Evolutionary conservation across 148 eudicot genomes (phyloP), one percentile per base, ranked within the genome.

Genomic region (Heliosperma pusillum): DNA sequence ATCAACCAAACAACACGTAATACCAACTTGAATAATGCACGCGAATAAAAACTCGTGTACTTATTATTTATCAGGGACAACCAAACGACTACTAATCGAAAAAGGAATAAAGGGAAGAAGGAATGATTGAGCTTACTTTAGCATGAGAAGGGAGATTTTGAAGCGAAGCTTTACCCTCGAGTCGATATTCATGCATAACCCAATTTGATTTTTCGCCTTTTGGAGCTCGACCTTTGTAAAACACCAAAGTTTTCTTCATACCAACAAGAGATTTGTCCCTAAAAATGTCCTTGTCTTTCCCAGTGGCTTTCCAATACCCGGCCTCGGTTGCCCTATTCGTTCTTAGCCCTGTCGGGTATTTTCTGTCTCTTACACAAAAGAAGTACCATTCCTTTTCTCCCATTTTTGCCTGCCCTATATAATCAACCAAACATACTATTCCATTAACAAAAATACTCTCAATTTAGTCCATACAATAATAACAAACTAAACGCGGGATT

Each of bases 251-350:
- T 71, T 89, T 89, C 86, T 89, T 89, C 92, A 86, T 88, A 1
- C 89, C 89, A 0, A 88, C 87, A 25, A 89, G 86, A 0, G 82
- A 22, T 82, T 85, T 85, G 0, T 84, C 92, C 47, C 82, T 75
- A 71, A 66, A 82, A 44, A 89, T 89, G 52, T 89, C 92, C 71
- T 80, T 87, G 30, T 89, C 92, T 82, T 87, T 87, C 8, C 92
- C 92, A 0, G 90, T 89, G 6, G 92, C 92, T 75, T 89, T 89
- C 92, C 92, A 88, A 70, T 88, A 88, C 8, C 92, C 92, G 11
- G 84, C 80, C 11, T 83, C 87, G 21, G 92, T 87, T 40, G 92
- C 89, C 36, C 92, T 73, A 78, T 88, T 88, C 66, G 92, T 85
- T 66, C 89, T 80, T 61, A 83, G 42, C 53, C 91, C 89, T 27